These are phyloP conservation scores for Penicillium sp. DNA, from an alignment of 2,329 filamentous ascomycete species.

Conservation along the genomic window DNA sequence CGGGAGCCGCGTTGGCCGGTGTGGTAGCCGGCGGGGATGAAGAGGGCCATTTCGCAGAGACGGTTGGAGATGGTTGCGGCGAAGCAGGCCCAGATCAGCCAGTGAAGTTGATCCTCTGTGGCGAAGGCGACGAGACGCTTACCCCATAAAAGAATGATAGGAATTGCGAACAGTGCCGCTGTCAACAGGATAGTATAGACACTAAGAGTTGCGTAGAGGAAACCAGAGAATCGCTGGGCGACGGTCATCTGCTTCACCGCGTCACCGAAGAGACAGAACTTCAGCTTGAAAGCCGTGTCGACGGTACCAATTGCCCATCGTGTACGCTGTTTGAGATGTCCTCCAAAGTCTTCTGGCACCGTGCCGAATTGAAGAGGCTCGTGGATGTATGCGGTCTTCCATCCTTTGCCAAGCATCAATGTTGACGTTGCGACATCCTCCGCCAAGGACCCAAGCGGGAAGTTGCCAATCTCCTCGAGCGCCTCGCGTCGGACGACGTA, in stretches of 20 bases:
- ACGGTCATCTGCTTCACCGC: slow-evolving; percentile 52
- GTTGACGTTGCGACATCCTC: slow-evolving; percentile 61
- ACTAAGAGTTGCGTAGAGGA: slow-evolving; percentile 55
- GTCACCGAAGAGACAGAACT: slow-evolving; percentile 57
- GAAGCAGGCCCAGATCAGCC: slow-evolving; percentile 57
- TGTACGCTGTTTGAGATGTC: slow-evolving; percentile 37
- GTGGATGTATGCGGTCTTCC: slow-evolving; percentile 59
- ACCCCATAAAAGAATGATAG: slow-evolving; percentile 56
- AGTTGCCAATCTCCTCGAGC: slow-evolving; percentile 59
- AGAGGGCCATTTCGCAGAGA: slow-evolving; percentile 57
- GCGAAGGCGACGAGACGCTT: slow-evolving; percentile 57
- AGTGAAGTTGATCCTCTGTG: slow-evolving; percentile 52
- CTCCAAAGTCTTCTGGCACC: slow-evolving; percentile 37
- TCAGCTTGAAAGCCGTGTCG: slow-evolving; percentile 58
- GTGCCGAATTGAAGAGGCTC: slow-evolving; percentile 60
- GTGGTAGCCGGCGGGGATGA: slow-evolving; percentile 57
- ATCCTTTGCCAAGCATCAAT: slow-evolving; percentile 57
- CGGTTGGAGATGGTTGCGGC: slow-evolving; percentile 51
- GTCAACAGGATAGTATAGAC: slow-evolving; percentile 56
- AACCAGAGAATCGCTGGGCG: slow-evolving; percentile 57
- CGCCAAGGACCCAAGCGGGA: slow-evolving; percentile 56
- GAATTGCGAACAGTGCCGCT: slow-evolving; percentile 56
- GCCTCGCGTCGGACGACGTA: slow-evolving; percentile 59
- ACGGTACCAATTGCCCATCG: slow-evolving; percentile 49
- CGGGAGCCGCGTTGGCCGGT: slow-evolving; percentile 56